Evolutionary conservation across 495 filamentous ascomycete species (phyloP).

Genomic region (Pyrenula aspistea): DNA sequence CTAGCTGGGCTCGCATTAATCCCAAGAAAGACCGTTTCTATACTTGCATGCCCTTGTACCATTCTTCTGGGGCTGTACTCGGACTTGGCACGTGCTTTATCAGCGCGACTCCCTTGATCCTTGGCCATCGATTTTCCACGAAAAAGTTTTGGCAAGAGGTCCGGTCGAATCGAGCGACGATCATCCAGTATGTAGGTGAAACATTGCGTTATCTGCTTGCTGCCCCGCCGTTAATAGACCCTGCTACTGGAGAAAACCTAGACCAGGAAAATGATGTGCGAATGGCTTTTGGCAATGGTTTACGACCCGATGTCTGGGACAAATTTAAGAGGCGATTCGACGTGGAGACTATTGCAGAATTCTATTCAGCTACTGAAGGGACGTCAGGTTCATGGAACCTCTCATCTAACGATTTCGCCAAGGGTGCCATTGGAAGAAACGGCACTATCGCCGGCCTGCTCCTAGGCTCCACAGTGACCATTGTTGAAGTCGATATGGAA

Average conservation of each 20-base stretch:
- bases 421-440: constrained; percentile 72
- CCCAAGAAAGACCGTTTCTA: constrained; percentile 57
- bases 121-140: constrained; percentile 75
- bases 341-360: constrained; percentile 70
- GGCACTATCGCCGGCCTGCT: constrained; percentile 49
- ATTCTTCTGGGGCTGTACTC: constrained; percentile 68
- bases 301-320: constrained; percentile 88
- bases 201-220: constrained; percentile 83
- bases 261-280: constrained; percentile 70
- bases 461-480: constrained; percentile 31
- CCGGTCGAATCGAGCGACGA: constrained; percentile 56
- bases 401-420: constrained; percentile 58
- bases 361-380: constrained; percentile 85
- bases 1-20: constrained; percentile 41
- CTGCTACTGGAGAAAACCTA: constrained; percentile 54
- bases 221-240: constrained; percentile 50
- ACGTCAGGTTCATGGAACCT: constrained; percentile 61
- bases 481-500: constrained; percentile 64
- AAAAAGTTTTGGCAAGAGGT: constrained; percentile 74
- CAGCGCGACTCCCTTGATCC: constrained; percentile 50
- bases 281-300: constrained; percentile 81
- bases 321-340: constrained; percentile 78
- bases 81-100: constrained; percentile 49
- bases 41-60: constrained; percentile 95
- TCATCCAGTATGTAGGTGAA: constrained; percentile 93